These are phyloP conservation scores for Hericium coralloides DNA, from an alignment of 768 basidiomycete species.

Conservation along the genomic window DNA sequence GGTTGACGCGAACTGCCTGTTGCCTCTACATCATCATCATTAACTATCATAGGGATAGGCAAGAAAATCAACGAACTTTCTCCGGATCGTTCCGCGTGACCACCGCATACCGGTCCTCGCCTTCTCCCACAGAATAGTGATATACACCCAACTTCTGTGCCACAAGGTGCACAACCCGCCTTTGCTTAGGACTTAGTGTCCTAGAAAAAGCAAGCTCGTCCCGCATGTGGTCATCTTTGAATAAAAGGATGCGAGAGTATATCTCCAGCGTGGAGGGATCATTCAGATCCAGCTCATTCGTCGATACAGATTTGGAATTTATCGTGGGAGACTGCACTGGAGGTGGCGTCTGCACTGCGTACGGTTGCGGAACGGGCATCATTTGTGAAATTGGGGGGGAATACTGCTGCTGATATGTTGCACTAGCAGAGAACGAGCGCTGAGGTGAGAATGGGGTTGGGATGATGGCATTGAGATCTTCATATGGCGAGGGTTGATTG, in stretches of 20 bases:
- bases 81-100: slow-evolving; percentile 86
- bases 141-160: slow-evolving; percentile 95
- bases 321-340: slow-evolving; percentile 44
- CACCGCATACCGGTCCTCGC: slow-evolving; percentile 88
- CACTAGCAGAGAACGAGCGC: slow-evolving; percentile 61
- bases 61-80: slow-evolving; percentile 41
- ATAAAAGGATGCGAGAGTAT: slow-evolving; percentile 90
- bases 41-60: background rate
- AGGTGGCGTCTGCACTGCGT: slow-evolving; percentile 39
- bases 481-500: slow-evolving; percentile 31
- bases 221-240: slow-evolving; percentile 96
- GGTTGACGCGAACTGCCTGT: slow-evolving; percentile 32
- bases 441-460: slow-evolving; percentile 56
- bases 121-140: slow-evolving; percentile 89
- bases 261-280: slow-evolving; percentile 95
- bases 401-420: slow-evolving; percentile 56
- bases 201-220: slow-evolving; percentile 97
- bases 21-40: slow-evolving; percentile 17
- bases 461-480: slow-evolving; percentile 61
- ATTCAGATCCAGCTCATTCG: slow-evolving; percentile 85
- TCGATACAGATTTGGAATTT: slow-evolving; percentile 50
- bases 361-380: slow-evolving; percentile 32
- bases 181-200: slow-evolving; percentile 73
- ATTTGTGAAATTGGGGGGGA: slow-evolving; percentile 47
- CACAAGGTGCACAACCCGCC: slow-evolving; percentile 89